Base-by-base conservation (phyloP, 495 filamentous ascomycete species). In the Aspergillus cristatus region DNA sequence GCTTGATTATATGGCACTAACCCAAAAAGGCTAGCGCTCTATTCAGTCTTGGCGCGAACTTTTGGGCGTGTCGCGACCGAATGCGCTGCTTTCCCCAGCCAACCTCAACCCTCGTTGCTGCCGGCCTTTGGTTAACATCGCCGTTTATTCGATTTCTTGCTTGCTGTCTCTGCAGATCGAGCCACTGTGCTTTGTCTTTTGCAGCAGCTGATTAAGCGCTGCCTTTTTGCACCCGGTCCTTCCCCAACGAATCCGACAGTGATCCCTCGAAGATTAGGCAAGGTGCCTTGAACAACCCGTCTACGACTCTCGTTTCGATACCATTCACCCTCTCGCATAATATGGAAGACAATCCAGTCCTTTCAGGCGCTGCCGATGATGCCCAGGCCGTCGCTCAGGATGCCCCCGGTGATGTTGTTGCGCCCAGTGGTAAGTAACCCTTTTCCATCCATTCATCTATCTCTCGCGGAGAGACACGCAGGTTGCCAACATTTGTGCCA, bases 291-390 rank as follows among this genome's bases (percentile, higher is more conserved):
- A 50, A 53, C 52, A 42, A 53, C 58, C 49, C 53, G 46, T 47
- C 45, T 47, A 60, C 62, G 54, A 60, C 54, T 45, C 46, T 55
- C 42, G 41, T 46, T 42, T 48, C 46, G 40, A 48, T 53, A 40
- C 26, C 37, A 28, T 38, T 39, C 40, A 48, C 39, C 40, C 40
- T 34, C n/a, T n/a, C 18, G 25, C 17, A 18, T 47, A 65, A 41
- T 37, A 68, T 68, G 64, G 64, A 68, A 37, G 64, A 64, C 14
- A 57, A 46, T 34, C 43, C 50, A 14, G 38, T 45, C 34, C 42
- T 62, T 39, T 42, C 47, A 7, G 41, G 47, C 25, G 48, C 48
- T 34, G 44, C 50, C 20, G 60, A 65, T 36, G 55, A 67, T 43
- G 15, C 43, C 22, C 56, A 62, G 34, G 12, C 46, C 25, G 20